Evolutionary conservation across 768 basidiomycete genomes (phyloP).

Genomic region (Leucogyrophana mollusca): DNA sequence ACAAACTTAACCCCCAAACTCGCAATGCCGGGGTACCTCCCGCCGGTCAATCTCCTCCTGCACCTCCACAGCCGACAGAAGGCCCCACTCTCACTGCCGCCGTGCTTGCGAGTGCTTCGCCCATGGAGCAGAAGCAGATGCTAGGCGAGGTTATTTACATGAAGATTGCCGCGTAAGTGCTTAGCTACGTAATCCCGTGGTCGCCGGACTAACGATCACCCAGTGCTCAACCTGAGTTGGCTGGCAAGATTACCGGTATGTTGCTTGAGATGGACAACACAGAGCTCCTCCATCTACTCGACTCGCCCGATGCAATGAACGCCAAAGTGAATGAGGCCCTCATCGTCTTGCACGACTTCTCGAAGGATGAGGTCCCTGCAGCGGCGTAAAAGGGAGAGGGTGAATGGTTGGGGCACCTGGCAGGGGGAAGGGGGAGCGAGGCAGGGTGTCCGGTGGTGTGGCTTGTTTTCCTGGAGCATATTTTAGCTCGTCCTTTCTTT

Average conservation of each 20-base stretch:
- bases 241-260: conserved; percentile 99
- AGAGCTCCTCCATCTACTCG: conserved; percentile 88
- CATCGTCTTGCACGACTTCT: conserved; percentile 82
- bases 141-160: conserved; percentile 96
- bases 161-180: conserved; percentile 73
- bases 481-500: conserved; percentile 52
- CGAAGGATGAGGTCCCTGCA: conserved; percentile 35
- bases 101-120: conserved; percentile 55
- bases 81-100: conserved; percentile 62
- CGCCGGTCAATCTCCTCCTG: conserved; percentile 29
- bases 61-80: conserved; percentile 45
- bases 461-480: conserved; percentile 34
- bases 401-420: conserved; percentile 4
- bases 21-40: conserved; percentile 34
- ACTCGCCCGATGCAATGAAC: conserved; percentile 77
- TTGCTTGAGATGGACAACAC: conserved; percentile 98
- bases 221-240: conserved; percentile 86
- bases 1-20: conserved; percentile 34
- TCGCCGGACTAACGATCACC: conserved; percentile 12
- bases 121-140: conserved; percentile 97
- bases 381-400: not conserved
- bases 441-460: conserved; percentile 10
- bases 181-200: conserved; percentile 6
- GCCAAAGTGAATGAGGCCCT: conserved; percentile 93
- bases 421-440: not conserved